Evolutionary conservation across 1,284 basidiomycete species (phyloP).

Genomic region (Clitocybe nebularis): DNA sequence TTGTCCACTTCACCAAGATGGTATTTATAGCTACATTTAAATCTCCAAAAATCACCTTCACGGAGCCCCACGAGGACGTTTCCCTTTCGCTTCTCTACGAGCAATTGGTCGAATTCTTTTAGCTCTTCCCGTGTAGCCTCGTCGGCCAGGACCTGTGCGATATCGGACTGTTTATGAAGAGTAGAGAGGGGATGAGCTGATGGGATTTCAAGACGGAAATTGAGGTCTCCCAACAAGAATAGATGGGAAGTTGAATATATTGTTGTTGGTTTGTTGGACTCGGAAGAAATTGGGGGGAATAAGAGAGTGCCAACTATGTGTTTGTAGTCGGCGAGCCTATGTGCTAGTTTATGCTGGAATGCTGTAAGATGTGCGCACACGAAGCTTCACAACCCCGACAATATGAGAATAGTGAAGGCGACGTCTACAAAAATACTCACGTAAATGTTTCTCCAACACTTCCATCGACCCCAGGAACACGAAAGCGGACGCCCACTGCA

Average conservation of each 20-base stretch:
- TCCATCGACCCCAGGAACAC: conserved; percentile 54
- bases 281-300: conserved; percentile 58
- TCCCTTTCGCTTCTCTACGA: conserved; percentile 57
- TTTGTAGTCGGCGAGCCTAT: conserved; percentile 79
- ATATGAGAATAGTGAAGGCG: conserved; percentile 7
- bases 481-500: conserved; percentile 86
- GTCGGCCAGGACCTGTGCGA: conserved; percentile 41
- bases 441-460: conserved; percentile 74
- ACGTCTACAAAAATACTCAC: conserved; percentile 43
- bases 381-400: conserved; percentile 56
- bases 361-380: conserved; percentile 91
- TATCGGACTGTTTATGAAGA: conserved; percentile 26
- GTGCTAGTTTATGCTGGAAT: conserved; percentile 68
- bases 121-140: conserved; percentile 60
- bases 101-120: conserved; percentile 77
- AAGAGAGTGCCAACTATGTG: conserved; percentile 81
- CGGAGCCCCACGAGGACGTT: conserved; percentile 68
- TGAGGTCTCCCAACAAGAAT: conserved; percentile 87
- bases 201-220: conserved; percentile 76
- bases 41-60: conserved; percentile 82
- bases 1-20: conserved; percentile 72
- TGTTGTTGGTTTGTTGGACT: conserved; percentile 44
- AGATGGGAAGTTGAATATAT: conserved; percentile 81
- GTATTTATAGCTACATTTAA: conserved; percentile 90
- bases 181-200: conserved; percentile 39